Percentiles rank a stretch among this genome's conserved stretches.
Evolutionary conservation across 495 filamentous ascomycete species (phyloP).

Genomic region (Penicillium samsonianum): DNA sequence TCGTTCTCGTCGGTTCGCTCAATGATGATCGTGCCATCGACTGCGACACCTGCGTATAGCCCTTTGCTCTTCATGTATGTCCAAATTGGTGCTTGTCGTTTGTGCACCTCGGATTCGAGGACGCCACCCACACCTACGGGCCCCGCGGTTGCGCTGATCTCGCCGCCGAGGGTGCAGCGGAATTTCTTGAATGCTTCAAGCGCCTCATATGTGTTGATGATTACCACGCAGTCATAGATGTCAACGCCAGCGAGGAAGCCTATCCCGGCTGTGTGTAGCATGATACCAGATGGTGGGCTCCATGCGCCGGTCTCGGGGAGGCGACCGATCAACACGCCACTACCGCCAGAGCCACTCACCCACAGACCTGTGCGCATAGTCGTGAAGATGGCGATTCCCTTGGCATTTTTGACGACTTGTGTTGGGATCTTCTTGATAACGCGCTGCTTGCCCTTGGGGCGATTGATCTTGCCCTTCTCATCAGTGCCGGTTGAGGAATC

Average conservation of each 20-base stretch:
- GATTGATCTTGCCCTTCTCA: slow-evolving; percentile 47
- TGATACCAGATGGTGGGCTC: slow-evolving; percentile 84
- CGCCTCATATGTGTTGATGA: slow-evolving; percentile 82
- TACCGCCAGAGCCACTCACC: slow-evolving; percentile 80
- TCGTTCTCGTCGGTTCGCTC: slow-evolving; percentile 90
- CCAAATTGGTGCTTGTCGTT: slow-evolving; percentile 72
- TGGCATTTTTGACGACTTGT: slow-evolving; percentile 78
- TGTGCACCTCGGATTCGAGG: slow-evolving; percentile 71
- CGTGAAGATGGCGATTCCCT: slow-evolving; percentile 87
- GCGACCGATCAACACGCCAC: slow-evolving; percentile 77
- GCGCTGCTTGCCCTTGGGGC: slow-evolving; percentile 64
- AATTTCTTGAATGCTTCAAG: slow-evolving; percentile 78
- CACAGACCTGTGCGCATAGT: slow-evolving; percentile 91
- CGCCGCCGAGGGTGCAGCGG: slow-evolving; percentile 74
- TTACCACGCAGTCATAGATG: slow-evolving; percentile 89
- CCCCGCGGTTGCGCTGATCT: slow-evolving; percentile 74
- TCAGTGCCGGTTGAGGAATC: slow-evolving; percentile 34
- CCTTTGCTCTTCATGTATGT: slow-evolving; percentile 88
- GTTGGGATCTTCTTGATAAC: slow-evolving; percentile 82
- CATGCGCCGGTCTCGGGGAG: slow-evolving; percentile 76
- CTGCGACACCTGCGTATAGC: slow-evolving; percentile 76
- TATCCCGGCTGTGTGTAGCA: slow-evolving; percentile 81
- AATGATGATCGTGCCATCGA: slow-evolving; percentile 82
- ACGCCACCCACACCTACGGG: slow-evolving; percentile 75
- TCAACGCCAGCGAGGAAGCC: slow-evolving; percentile 91